Percentiles rank a stretch among this genome's conserved stretches.
These are phyloP conservation scores for Coemansia aciculifera DNA, from an alignment of 192 early-diverging fungal species.

Conservation along the genomic window DNA sequence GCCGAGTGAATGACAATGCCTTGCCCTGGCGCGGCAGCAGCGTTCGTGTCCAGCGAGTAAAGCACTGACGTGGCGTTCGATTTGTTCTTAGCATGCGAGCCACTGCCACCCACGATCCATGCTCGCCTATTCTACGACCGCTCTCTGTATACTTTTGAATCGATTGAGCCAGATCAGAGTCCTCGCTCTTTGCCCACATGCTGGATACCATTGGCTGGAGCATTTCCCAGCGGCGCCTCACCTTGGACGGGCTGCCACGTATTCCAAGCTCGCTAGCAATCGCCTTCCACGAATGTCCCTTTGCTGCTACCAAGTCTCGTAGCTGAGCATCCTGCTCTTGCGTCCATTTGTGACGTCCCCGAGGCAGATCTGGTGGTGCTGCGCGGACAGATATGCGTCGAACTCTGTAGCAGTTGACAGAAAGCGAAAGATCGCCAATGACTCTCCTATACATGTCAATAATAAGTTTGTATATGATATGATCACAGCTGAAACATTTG, in stretches of 20 bases:
- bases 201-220: conserved; percentile 26
- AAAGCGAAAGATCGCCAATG: not conserved
- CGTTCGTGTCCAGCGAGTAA: conserved; percentile 30
- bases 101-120: conserved; percentile 29
- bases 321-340: conserved; percentile 32
- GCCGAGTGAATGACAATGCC: conserved; percentile 19
- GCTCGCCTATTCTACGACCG: conserved; percentile 10
- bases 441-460: not conserved
- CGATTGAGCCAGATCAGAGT: conserved; percentile 20
- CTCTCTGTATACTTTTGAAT: conserved; percentile 17
- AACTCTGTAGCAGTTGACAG: not conserved
- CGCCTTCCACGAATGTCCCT: conserved; percentile 20
- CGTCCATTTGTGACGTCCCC: conserved; percentile 32
- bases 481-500: not conserved
- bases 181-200: conserved; percentile 35
- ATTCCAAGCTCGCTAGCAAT: conserved; percentile 40
- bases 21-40: conserved; percentile 39
- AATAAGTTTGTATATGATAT: not conserved
- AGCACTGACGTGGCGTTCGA: conserved; percentile 37
- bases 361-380: not conserved
- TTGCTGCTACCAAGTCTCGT: conserved; percentile 14
- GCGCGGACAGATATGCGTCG: not conserved
- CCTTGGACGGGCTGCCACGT: conserved; percentile 23
- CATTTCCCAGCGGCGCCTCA: conserved; percentile 29
- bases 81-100: conserved; percentile 27